Base-by-base conservation (phyloP, 352 stramenopile genomes). In the Phytophthora capsici region DNA sequence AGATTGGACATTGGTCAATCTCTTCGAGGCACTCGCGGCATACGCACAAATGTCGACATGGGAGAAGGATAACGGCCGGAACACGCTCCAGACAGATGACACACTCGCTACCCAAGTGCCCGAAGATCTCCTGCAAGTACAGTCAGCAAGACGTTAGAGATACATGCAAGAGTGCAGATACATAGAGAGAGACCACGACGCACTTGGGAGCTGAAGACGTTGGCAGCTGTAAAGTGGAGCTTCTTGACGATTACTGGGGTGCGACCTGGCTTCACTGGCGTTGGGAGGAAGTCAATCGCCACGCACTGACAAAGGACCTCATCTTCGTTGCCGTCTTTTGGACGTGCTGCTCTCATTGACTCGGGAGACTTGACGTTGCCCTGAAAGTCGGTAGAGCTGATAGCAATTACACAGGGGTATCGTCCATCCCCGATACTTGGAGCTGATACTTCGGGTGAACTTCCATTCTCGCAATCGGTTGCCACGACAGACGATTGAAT, bases 1-100 rank as follows among this genome's bases (percentile, higher is more conserved):
- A 92, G 63, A 92, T 90, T 12, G 84, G 82, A 17, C 84, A 92
- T 25, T 78, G 77, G 25, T 92, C 81, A 52, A 92, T 92, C 66
- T 90, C 80, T 22, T 86, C 60, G 13, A 90, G 81, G 32, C 84
- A 92, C 22, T 66, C 66, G 28, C 65, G 66, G 41, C 84, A 92
- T 22, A 92, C 78, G 69, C 84, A 92, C 19, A 84, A 69, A 53
- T 90, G 81, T 41, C 84, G 78, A 30, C 84, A 92, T 6, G 84
- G 84, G 22, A 92, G 66, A 49, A 90, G 64, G 47, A 89, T 63
- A 1, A 76, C 78, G 1, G 57, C 52, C 5, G 69, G 71, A 22
- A 57, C 51, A 22, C 68, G 65, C 57, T 90, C 84, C 30, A 92
- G 61, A 37, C 84, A 92, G 57, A 92, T 92, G 38, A 76, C 73